Evolutionary conservation across 306 rosid genomes (phyloP), one percentile per base, ranked within the genome.

Genomic region (Rosa rugosa): DNA sequence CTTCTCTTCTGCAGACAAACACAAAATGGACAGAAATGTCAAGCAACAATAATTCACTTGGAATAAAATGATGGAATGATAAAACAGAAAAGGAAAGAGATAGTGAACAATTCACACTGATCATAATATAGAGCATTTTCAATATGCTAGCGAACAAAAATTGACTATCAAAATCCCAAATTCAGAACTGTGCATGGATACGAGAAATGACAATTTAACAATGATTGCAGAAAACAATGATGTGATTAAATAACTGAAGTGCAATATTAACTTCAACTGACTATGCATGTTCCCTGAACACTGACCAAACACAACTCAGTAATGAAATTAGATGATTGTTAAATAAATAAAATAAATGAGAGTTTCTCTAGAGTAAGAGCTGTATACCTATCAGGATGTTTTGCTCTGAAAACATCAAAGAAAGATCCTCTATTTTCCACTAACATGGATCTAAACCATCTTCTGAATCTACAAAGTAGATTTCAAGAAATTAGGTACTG

Each of bases 401-500:
- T 92, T 73, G 86, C 83, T 85, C 97, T 85, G 77, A 92, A 94
- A 76, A 86, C 88, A 87, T 93, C 98, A 71, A 56, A 73, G 84
- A 95, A 93, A 60, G 60, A 87, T 45, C 99, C 99, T 72, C 94
- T 88, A 75, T 78, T 84, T 71, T 87, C 91, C 81, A 84, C 81
- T 69, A 91, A 80, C 80, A 93, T 77, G 22, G 97, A 91, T 81
- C 87, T 91, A 83, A 95, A 88, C 98, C 99, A 95, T 85, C 84
- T 87, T 87, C 99, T 89, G 79, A 91, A 95, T 78, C 99, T 95
- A 57, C 80, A 91, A 8, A 64, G 71, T 56, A 81, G 79, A 75
- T 71, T 77, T 47, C 54, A 77, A 73, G 80, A 60, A 51, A 69
- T 57, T 75, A 46, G 47, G 49, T n/a, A 81, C 23, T 22, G 44